Evolutionary conservation across 148 eudicot species (phyloP).

Genomic region (Gaultheria prostrata): DNA sequence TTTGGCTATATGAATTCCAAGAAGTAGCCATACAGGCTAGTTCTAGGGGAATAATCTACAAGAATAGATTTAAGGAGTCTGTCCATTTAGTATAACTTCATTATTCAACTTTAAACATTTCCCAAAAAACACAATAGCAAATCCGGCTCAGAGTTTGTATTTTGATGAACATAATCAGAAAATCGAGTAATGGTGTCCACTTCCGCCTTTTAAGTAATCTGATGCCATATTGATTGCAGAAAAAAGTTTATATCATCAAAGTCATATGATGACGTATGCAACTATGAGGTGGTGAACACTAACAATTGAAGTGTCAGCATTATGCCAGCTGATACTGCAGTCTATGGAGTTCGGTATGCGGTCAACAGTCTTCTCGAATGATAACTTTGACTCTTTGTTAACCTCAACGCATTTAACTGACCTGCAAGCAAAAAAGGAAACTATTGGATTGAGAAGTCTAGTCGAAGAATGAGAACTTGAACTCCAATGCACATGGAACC

Average conservation of each 20-base stretch:
- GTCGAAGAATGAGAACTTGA: constrained; percentile 11
- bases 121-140: neutral
- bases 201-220: neutral
- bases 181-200: neutral
- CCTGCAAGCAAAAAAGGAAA: constrained; percentile 36
- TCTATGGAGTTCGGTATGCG: constrained; percentile 63
- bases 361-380: constrained; percentile 80
- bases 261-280: neutral
- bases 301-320: constrained; percentile 79
- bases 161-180: neutral
- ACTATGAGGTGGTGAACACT: constrained; percentile 18
- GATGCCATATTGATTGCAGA: neutral
- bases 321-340: constrained; percentile 92
- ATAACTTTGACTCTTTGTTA: constrained; percentile 85
- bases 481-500: neutral
- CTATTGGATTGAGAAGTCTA: neutral
- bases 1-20: neutral
- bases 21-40: neutral
- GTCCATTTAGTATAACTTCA: neutral
- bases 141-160: neutral
- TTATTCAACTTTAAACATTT: neutral
- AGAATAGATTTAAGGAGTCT: neutral
- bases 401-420: constrained; percentile 86
- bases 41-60: neutral
- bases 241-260: neutral